Base-by-base conservation (phyloP, 768 basidiomycete species). In the Dioszegia crocea region DNA sequence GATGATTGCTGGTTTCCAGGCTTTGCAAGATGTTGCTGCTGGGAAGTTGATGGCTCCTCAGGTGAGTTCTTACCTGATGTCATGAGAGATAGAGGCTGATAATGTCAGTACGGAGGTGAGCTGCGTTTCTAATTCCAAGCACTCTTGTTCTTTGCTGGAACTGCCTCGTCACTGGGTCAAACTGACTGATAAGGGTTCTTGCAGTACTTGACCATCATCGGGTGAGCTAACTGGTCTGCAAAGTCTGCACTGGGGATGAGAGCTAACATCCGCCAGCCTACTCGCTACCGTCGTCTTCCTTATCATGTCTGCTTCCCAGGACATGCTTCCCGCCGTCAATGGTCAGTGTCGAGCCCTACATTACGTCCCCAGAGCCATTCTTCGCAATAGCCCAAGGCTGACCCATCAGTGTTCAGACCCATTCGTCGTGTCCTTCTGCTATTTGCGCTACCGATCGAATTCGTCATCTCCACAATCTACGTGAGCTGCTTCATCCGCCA, bases 121-220 rank as follows among this genome's bases (percentile, higher is more conserved):
- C 57, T 4, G 9, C 16, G 4, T 16, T 10, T 53, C 21, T 6
- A 39, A 14, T 26, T 29, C 41, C 24, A n/a, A 12, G 8, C 49
- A 19, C n/a, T n/a, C n/a, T n/a, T n/a, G n/a, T n/a, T n/a, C n/a
- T n/a, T n/a, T n/a, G n/a, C n/a, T n/a, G n/a, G n/a, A n/a, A n/a
- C n/a, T n/a, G n/a, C n/a, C n/a, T n/a, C n/a, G 12, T 4, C 50
- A 21, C 6, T 33, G 51, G 19, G n/a, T 14, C 23, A 12, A 30
- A 36, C 44, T 60, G 46, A 40, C 21, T 8, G 19, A 14, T 1
- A 30, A 75, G 88, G 88, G 0, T 83, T 84, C 63, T 82, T 81
- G 46, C 86, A 86, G 71, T 91, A 83, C 68, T 78, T 91, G 54
- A 91, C 89, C 0, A 87, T 89, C 64, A 84, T 88, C 76, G 87